phyloP scores from a whole-genome alignment of 345 rosid genomes.

The Rubroshorea leprosula region DNA sequence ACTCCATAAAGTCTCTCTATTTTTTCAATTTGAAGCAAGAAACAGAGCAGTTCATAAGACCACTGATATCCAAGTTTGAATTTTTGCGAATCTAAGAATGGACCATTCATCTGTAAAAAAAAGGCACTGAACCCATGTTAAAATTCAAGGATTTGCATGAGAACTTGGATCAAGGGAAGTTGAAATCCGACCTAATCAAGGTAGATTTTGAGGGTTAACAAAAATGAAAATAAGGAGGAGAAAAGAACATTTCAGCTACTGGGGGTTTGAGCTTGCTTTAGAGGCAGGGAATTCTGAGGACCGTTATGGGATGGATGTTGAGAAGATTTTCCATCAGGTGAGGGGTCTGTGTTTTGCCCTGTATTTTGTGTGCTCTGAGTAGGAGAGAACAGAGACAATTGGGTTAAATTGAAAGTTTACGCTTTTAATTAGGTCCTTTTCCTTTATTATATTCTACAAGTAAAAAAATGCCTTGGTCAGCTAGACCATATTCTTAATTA shows the following conservation, averaged over 20 bases:
- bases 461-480: background rate
- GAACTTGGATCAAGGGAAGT: constrained; percentile 28
- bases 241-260: constrained; percentile 66
- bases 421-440: constrained; percentile 2
- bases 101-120: constrained; percentile 54
- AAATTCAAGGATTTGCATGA: constrained; percentile 18
- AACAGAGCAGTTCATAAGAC: constrained; percentile 29
- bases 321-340: constrained; percentile 29
- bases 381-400: background rate
- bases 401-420: constrained; percentile 25
- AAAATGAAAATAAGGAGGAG: constrained; percentile 23
- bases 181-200: constrained; percentile 53
- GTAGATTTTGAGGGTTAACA: constrained; percentile 11
- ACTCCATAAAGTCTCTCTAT: constrained; percentile 30
- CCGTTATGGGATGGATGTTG: constrained; percentile 33
- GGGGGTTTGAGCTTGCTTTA: constrained; percentile 42
- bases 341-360: constrained; percentile 23
- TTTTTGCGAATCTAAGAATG: constrained; percentile 22
- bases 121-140: constrained; percentile 20
- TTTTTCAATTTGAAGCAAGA: constrained; percentile 33
- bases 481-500: background rate
- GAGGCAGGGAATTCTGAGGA: constrained; percentile 47
- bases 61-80: constrained; percentile 42
- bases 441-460: background rate
- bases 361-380: background rate